These are phyloP conservation scores for Chenopodium quinoa DNA, from an alignment of 148 eudicot species.

Conservation along the genomic window DNA sequence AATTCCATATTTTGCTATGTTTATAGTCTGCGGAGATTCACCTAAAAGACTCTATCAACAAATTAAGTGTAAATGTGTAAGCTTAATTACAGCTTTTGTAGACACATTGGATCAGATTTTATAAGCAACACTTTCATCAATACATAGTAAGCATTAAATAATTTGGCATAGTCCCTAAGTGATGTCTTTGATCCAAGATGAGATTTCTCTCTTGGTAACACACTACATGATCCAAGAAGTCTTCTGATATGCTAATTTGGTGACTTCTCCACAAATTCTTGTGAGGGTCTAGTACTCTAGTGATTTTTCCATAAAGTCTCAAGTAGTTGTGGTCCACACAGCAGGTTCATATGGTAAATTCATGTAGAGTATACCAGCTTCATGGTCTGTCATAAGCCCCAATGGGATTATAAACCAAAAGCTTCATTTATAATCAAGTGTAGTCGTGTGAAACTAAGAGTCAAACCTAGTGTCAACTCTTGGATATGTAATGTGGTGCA, in stretches of 20 bases:
- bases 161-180: not conserved
- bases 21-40: too few species aligned
- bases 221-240: not conserved
- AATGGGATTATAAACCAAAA: not conserved
- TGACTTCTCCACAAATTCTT: not conserved
- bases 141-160: not conserved
- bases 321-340: not conserved
- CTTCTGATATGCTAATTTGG: not conserved
- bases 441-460: too few species aligned
- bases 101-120: too few species aligned
- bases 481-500: not conserved
- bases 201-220: not conserved
- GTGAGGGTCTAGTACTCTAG: not conserved
- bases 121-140: too few species aligned
- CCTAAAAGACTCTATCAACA: not conserved
- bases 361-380: not conserved
- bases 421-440: not conserved
- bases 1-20: not conserved
- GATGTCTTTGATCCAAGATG: not conserved
- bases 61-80: not conserved
- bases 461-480: not conserved
- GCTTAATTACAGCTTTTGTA: not conserved
- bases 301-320: not conserved
- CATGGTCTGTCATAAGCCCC: not conserved
- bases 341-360: not conserved